Evolutionary conservation across 345 rosid species (phyloP), one percentile per base, ranked within the genome.

Genomic region (Microcos paniculata): DNA sequence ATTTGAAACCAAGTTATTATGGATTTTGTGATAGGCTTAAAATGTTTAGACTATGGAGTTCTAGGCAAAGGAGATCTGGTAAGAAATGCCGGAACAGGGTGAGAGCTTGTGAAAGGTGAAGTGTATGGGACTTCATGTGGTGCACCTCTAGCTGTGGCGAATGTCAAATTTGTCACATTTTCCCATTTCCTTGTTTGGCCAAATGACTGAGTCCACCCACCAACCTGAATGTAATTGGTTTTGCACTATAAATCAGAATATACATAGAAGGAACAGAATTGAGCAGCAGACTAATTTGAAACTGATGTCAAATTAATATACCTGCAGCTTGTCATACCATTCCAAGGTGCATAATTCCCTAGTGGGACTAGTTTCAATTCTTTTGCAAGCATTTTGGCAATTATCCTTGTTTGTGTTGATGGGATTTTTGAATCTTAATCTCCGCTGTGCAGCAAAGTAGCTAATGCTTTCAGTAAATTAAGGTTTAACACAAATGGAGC

Each of bases 151-250:
- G 35, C 48, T n/a, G 48, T 63, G n/a, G 68, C 68, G n/a, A 63
- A 63, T 0, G 28, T 63, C 28, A 63, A 63, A 63, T 35, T 19
- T 38, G 46, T 63, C 46, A 9, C 24, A 38, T 35, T 63, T 63
- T 63, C 11, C 8, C 68, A 46, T 63, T 21, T 35, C 16, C 48
- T 35, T 63, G 45, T 14, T 19, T 10, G 24, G 26, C 68, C 68
- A 63, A 63, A 63, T 63, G 68, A 63, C 18, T 63, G 68, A 35
- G 26, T 63, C 68, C 68, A 63, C 68, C 48, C 68, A 62, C 68
- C 68, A 38, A 62, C 46, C 28, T 63, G 68, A 38, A 7, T 19
- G 15, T 18, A 19, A 24, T 10, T 5, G 3, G 4, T 33, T 19
- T 35, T 19, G 31, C 21, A 35, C 26, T 11, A 35, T 35, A 24